Base-by-base conservation (phyloP, 164 flowering plant genomes). In the Aristolochia contorta region DNA sequence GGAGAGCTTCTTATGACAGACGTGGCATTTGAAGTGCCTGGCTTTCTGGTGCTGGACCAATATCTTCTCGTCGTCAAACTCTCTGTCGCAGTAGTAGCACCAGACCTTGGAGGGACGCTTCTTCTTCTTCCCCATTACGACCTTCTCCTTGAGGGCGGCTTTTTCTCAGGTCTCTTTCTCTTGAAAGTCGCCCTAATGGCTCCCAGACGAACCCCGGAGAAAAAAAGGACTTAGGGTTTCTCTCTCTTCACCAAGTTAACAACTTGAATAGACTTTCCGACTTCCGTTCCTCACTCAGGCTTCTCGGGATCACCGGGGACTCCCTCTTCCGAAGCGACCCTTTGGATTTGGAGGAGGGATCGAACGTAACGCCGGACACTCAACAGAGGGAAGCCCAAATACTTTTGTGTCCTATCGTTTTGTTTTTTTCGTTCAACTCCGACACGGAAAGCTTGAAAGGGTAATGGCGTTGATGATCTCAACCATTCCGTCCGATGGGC, bases 31-130 rank as follows among this genome's bases (percentile, higher is more conserved):
- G 74, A 93, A 93, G 80, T 93, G 99, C 74, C 80, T 88, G n/a
- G 99, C 99, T 51, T 90, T 93, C 81, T 93, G 99, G 65, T 93
- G 99, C 82, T 93, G 99, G 1, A 93, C 96, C 54, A 93, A 63
- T 20, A 90, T 90, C 88, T 93, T 90, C 89, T 90, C 99, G 68
- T 93, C 99, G 52, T 93, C 99, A 64, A 93, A 93, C 61, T 90
- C 97, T 20, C 99, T 67, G 61, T 90, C 99, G 80, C 97, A 93
- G 74, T 93, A 93, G 68, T 93, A 93, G 71, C 99, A 93, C 85
- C 91, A 93, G 0, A 90, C 91, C 80, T 89, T 88, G 49, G 80
- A 77, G 57, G 86, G 79, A 82, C 87, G 82, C 95, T 93, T 93
- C 86, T 89, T 92, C 89, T 85, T 91, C 76, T 68, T 69, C 54